phyloP scores from a whole-genome alignment of 2,329 filamentous ascomycete species.

The Epicoccum sorghinum region DNA sequence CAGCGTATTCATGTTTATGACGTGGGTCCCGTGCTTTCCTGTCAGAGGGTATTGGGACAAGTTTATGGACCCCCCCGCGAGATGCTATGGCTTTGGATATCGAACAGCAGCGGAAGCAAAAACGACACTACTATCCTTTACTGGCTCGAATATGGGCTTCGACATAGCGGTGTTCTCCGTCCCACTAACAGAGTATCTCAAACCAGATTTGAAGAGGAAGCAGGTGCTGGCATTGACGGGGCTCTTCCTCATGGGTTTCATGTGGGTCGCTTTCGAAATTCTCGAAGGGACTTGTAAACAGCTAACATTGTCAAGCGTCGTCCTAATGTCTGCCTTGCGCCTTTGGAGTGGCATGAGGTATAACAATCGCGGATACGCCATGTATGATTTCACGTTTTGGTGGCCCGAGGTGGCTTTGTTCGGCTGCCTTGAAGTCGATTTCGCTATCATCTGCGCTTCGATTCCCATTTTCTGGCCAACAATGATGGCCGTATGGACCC shows the following conservation, averaged over 20 bases:
- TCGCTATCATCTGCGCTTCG: conserved; percentile 44
- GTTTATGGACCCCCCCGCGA: conserved; percentile 16
- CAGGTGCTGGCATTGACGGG: conserved; percentile 36
- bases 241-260: not conserved
- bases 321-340: conserved; percentile 39
- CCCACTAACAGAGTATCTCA: conserved; percentile 36
- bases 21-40: conserved; percentile 39
- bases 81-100: conserved; percentile 37
- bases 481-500: conserved; percentile 29
- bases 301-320: conserved; percentile 27
- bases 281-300: not conserved
- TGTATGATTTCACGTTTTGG: conserved; percentile 41
- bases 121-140: conserved; percentile 27
- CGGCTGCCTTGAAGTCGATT: conserved; percentile 41
- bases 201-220: conserved; percentile 26
- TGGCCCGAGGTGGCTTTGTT: conserved; percentile 35
- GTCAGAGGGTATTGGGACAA: conserved; percentile 29
- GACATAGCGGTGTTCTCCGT: conserved; percentile 37
- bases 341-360: conserved; percentile 33
- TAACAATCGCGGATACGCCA: conserved; percentile 12
- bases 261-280: conserved; percentile 7
- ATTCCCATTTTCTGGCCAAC: conserved; percentile 48
- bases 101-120: conserved; percentile 21
- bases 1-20: conserved; percentile 31
- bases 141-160: conserved; percentile 39